Conservation (phyloP, 306 rosid species). For the Lupinus albus region DNA sequence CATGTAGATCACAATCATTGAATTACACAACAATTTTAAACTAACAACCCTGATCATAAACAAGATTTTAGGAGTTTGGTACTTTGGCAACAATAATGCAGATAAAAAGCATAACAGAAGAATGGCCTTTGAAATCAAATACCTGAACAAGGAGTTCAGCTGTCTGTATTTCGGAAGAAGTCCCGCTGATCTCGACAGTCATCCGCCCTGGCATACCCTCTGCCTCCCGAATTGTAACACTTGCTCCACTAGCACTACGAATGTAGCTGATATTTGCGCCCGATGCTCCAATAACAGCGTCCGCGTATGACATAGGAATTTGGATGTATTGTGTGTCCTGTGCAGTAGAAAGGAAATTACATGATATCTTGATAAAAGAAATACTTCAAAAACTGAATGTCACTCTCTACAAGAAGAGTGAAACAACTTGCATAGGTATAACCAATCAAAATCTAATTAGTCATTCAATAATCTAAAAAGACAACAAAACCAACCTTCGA, state of each 20-base stretch:
- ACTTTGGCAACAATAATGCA: slow-evolving; percentile 21
- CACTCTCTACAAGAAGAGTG: background rate
- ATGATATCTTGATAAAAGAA: background rate
- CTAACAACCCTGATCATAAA: background rate
- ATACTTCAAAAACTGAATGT: background rate
- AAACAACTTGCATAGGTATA: too few species aligned
- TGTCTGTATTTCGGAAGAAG: slow-evolving; percentile 49
- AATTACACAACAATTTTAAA: background rate
- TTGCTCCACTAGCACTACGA: slow-evolving; percentile 54
- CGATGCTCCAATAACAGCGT: slow-evolving; percentile 51
- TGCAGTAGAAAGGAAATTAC: slow-evolving; percentile 18
- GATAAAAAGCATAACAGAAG: slow-evolving; percentile 1
- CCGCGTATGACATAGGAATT: slow-evolving; percentile 55
- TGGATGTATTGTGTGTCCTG: slow-evolving; percentile 58
- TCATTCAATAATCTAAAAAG: too few species aligned
- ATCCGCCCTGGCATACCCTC: slow-evolving; percentile 54
- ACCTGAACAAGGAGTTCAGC: slow-evolving; percentile 56
- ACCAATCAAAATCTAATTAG: too few species aligned
- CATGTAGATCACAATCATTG: background rate
- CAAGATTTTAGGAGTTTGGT: background rate
- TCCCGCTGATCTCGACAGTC: slow-evolving; percentile 56
- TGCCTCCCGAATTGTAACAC: slow-evolving; percentile 52
- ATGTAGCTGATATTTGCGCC: slow-evolving; percentile 55
- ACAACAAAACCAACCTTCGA: too few species aligned
- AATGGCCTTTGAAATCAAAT: slow-evolving; percentile 20